Evolutionary conservation across 1,284 basidiomycete species (phyloP).

Genomic region (Dichomitus squalens): DNA sequence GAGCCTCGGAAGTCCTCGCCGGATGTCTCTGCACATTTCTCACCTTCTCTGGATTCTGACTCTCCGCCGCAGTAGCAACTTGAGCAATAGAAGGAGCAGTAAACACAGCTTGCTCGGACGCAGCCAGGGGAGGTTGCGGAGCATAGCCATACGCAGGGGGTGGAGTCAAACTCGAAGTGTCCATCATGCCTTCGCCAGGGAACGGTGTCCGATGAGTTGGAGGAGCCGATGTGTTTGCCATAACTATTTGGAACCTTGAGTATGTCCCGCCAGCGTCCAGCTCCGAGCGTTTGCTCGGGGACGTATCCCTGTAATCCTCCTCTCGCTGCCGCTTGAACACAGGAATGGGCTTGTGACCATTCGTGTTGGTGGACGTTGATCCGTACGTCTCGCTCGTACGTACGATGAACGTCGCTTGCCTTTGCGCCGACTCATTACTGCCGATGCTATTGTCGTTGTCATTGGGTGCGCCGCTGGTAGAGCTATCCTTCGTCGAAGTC

Average conservation of each 20-base stretch:
- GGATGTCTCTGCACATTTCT: not conserved
- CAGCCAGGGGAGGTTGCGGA: too few relatives aligned
- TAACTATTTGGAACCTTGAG: slow-evolving; percentile 9
- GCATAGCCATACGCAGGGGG: too few relatives aligned
- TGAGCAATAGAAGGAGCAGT: not conserved
- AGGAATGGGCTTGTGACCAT: slow-evolving; percentile 2
- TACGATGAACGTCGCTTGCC: slow-evolving; percentile 22
- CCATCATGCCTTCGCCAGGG: not conserved
- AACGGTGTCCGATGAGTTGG: not conserved
- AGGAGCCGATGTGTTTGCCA: not conserved
- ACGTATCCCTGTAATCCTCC: not conserved
- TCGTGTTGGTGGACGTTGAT: not conserved
- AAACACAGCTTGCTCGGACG: not conserved
- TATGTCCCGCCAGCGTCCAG: slow-evolving; percentile 11
- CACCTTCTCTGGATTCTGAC: slow-evolving; percentile 1
- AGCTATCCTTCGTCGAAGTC: not conserved
- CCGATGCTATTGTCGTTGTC: not conserved
- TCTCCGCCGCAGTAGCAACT: not conserved
- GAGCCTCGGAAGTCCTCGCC: not conserved
- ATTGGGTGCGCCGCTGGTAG: not conserved
- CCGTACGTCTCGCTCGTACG: slow-evolving; percentile 24
- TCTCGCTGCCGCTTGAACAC: slow-evolving; percentile 19
- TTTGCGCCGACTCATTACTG: not conserved
- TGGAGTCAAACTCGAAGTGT: not conserved
- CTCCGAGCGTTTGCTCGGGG: slow-evolving; percentile 7